Evolutionary conservation across 202 grass and related monocot genomes (phyloP).

Genomic region (Saccharum hybrid): DNA sequence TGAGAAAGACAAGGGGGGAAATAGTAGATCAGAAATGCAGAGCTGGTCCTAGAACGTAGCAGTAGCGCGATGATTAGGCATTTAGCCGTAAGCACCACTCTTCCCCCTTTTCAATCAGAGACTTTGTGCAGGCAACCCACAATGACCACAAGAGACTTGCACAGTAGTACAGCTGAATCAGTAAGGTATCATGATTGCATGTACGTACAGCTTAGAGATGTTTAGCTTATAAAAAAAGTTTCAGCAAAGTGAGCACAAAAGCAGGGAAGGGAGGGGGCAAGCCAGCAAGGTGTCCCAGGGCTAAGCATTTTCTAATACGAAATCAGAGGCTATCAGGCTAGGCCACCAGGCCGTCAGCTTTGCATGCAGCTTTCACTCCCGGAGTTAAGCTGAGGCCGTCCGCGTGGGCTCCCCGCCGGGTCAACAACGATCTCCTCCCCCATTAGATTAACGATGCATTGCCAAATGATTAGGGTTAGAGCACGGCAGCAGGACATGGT

Average conservation of each 20-base stretch:
- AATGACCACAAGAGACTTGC: neutral
- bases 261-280: neutral
- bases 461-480: conserved; percentile 18
- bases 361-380: conserved; percentile 19
- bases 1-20: neutral
- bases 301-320: conserved; percentile 8
- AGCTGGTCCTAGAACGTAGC: neutral
- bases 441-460: neutral
- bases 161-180: neutral
- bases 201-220: neutral
- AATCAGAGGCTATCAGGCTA: too few species aligned
- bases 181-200: neutral
- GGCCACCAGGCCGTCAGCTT: neutral
- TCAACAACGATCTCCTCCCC: neutral
- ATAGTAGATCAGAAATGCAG: neutral
- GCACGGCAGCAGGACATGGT: conserved; percentile 14
- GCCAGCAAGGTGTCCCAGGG: conserved; percentile 38
- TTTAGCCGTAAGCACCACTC: conserved; percentile 19
- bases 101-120: conserved; percentile 20
- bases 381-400: conserved; percentile 20
- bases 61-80: neutral
- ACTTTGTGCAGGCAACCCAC: neutral
- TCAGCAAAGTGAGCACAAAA: conserved; percentile 24
- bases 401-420: conserved; percentile 38
- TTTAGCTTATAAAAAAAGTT: too few species aligned